Evolutionary conservation across 2,329 filamentous ascomycete species (phyloP).

Genomic region (Hypoxylon sp.): DNA sequence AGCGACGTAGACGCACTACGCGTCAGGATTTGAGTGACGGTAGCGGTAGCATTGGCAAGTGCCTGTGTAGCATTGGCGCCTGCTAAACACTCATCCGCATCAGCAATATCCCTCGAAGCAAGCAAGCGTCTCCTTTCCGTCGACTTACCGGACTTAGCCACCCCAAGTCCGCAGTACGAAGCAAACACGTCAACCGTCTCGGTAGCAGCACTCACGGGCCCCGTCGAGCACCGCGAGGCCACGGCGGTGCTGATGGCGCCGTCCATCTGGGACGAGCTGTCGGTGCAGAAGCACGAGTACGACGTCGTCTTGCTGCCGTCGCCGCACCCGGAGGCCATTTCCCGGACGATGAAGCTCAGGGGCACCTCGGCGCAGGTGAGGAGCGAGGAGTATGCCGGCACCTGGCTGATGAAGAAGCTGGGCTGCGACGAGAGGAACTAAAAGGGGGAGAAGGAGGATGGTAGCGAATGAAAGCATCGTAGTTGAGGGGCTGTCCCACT

Average conservation of each 20-base stretch:
- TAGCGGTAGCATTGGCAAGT: constrained; percentile 11
- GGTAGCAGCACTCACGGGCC: constrained; percentile 2
- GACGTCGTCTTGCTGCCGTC: constrained; percentile 11
- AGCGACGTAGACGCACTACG: constrained; percentile 8
- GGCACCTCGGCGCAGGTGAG: constrained; percentile 9
- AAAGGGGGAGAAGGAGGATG: constrained; percentile 1
- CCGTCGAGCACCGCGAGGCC: constrained; percentile 11
- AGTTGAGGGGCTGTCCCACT: neutral
- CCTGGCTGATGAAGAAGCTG: neutral
- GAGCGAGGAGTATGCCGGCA: constrained; percentile 8
- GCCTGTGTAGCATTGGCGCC: constrained; percentile 5
- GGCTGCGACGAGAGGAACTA: neutral
- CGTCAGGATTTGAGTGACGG: constrained; percentile 15
- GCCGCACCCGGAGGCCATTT: constrained; percentile 16
- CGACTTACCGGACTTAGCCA: neutral
- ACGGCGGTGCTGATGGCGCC: constrained; percentile 3
- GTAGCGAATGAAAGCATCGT: neutral
- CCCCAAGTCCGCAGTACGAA: constrained; percentile 11
- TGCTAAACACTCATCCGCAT: neutral
- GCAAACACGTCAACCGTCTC: constrained; percentile 15
- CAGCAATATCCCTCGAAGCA: neutral
- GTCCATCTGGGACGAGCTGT: constrained; percentile 16
- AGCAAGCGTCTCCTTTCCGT: neutral
- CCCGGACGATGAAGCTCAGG: constrained; percentile 20
- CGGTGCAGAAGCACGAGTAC: constrained; percentile 19